A percentile compares a stretch with the other conserved stretches of the same genome.
Evolutionary conservation across 345 rosid species (phyloP).

Genomic region (Hibiscus tridactylites): DNA sequence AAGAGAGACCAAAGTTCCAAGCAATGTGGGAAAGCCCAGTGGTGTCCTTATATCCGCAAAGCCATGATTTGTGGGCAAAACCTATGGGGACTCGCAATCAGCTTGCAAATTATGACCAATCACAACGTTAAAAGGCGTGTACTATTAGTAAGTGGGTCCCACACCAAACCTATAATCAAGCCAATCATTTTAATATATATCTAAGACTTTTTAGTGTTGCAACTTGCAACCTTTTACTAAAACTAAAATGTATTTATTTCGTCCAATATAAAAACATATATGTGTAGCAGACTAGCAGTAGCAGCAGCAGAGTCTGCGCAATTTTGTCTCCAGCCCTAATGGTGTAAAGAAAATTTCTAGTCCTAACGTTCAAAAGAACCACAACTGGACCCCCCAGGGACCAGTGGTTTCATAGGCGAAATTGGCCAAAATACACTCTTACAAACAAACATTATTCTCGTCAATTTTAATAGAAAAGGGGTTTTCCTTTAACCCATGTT

Average conservation of each 20-base stretch:
- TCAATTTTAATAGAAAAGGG: not conserved
- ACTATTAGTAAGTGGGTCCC: not conserved
- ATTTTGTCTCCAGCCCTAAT: constrained; percentile 5
- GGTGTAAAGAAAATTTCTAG: not conserved
- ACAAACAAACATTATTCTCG: constrained; percentile 21
- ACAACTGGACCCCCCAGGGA: constrained; percentile 13
- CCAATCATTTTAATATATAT: not conserved
- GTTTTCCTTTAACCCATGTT: not conserved
- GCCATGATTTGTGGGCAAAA: too few relatives aligned
- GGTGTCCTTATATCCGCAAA: too few relatives aligned
- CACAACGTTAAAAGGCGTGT: too few relatives aligned
- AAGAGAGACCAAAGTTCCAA: too few relatives aligned
- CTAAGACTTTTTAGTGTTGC: too few relatives aligned
- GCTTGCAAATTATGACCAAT: too few relatives aligned
- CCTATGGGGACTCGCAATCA: too few relatives aligned
- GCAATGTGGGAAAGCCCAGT: too few relatives aligned
- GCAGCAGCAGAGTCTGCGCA: not conserved
- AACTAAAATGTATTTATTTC: not conserved
- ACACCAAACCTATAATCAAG: not conserved
- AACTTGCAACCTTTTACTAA: not conserved
- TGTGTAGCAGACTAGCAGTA: not conserved
- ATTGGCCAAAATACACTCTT: constrained; percentile 8
- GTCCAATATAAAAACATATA: not conserved
- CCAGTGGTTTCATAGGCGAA: not conserved
- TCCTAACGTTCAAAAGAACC: constrained; percentile 24